These are phyloP conservation scores for Vishniacozyma victoriae DNA, from an alignment of 768 basidiomycete genomes.

Conservation along the genomic window DNA sequence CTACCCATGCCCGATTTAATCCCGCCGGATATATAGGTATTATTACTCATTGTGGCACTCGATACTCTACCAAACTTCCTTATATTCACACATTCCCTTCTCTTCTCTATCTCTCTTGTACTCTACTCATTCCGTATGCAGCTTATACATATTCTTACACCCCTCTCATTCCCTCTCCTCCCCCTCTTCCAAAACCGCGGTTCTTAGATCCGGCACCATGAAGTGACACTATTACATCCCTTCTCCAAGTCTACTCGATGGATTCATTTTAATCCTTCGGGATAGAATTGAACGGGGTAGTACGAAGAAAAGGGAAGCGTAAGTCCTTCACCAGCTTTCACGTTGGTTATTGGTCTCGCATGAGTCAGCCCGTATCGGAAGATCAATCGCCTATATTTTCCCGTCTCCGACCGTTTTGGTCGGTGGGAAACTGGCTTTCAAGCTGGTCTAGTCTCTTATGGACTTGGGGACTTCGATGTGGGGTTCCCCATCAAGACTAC, in stretches of 20 bases:
- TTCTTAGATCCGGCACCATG: constrained; percentile 46
- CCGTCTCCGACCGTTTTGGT: neutral
- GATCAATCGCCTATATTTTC: constrained; percentile 8
- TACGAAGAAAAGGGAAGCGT: neutral
- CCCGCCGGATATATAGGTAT: no score
- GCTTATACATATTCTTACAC: neutral
- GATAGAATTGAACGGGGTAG: neutral
- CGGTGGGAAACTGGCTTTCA: neutral
- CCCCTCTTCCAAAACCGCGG: constrained; percentile 28
- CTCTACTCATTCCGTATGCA: no score
- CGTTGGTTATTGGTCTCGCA: constrained; percentile 40
- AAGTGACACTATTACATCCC: constrained; percentile 18
- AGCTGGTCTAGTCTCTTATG: neutral
- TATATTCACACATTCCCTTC: neutral
- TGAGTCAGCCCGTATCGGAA: constrained; percentile 46
- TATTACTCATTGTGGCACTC: neutral
- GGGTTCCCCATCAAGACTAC: neutral
- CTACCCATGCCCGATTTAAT: no score
- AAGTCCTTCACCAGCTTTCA: constrained; percentile 39
- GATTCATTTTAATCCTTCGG: no score
- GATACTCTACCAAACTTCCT: neutral
- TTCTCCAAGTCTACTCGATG: constrained; percentile 9
- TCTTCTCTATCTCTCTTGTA: neutral
- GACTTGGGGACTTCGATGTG: neutral
- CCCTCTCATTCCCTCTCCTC: neutral